These are phyloP conservation scores for Mollisia scopiformis DNA, from an alignment of 2,329 filamentous ascomycete species.

Conservation along the genomic window DNA sequence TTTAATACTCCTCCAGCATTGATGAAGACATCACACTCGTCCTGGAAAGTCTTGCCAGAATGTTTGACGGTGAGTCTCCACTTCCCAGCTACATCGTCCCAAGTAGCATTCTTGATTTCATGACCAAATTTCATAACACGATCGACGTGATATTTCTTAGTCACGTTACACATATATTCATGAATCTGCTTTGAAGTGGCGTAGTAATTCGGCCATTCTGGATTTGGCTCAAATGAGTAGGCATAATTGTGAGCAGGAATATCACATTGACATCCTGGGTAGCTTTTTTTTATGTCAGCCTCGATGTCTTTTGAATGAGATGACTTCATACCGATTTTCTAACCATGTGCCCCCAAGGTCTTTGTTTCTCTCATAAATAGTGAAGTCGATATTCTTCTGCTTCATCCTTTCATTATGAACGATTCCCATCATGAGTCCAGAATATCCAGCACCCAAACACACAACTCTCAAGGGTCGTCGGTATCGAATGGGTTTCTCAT, in stretches of 20 bases:
- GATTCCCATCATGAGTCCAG: not conserved
- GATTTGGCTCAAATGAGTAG: slow-evolving; percentile 16
- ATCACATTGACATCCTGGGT: slow-evolving; percentile 27
- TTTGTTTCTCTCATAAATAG: slow-evolving; percentile 2
- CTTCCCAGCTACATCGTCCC: slow-evolving; percentile 10
- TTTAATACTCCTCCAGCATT: slow-evolving; percentile 4
- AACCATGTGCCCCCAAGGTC: slow-evolving; percentile 2
- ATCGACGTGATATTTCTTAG: slow-evolving; percentile 15
- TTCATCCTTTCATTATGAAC: not conserved
- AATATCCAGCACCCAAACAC: slow-evolving; percentile 2
- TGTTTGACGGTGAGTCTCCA: slow-evolving; percentile 16
- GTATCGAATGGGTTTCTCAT: not conserved
- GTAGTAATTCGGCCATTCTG: slow-evolving; percentile 23
- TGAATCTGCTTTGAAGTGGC: slow-evolving; percentile 18
- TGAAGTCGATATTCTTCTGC: not conserved
- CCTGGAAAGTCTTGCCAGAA: slow-evolving; percentile 21
- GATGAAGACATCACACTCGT: not conserved
- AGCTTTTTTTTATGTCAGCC: not conserved
- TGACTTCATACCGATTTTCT: not conserved
- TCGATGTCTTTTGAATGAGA: not conserved
- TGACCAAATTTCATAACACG: slow-evolving; percentile 10
- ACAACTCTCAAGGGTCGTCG: not conserved
- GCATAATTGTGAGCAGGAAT: slow-evolving; percentile 20
- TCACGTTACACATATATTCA: slow-evolving; percentile 16
- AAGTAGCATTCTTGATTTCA: slow-evolving; percentile 6